A percentile compares a stretch with the other conserved stretches of the same genome.
phyloP scores from a whole-genome alignment of 140 eudicot species.

The Flaveria floridana region DNA sequence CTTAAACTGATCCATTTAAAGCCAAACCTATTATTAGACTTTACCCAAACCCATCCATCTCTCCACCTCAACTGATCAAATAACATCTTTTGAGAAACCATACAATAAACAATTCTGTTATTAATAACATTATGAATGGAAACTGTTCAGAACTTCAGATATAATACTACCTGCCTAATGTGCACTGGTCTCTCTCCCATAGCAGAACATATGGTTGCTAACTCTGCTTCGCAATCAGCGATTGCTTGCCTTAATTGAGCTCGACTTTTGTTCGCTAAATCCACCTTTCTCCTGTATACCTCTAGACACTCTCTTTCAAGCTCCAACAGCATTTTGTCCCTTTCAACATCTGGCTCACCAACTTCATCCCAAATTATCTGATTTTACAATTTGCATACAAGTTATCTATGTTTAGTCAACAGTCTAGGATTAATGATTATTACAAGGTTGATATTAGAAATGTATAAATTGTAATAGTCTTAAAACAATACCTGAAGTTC shows the following conservation, averaged over 20 bases:
- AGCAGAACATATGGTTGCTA: conserved; percentile 79
- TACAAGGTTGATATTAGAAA: not conserved
- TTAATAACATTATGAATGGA: not conserved
- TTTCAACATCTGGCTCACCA: conserved; percentile 87
- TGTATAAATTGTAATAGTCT: not conserved
- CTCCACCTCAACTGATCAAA: not conserved
- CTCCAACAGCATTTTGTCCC: conserved; percentile 78
- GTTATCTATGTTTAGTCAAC: not conserved
- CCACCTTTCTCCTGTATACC: conserved; percentile 82
- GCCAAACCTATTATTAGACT: not conserved
- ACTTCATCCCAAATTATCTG: conserved; percentile 96
- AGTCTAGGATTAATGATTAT: not conserved
- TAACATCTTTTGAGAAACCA: not conserved
- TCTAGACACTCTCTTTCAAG: conserved; percentile 85
- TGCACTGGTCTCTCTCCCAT: conserved; percentile 90
- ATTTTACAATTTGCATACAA: conserved; percentile 11
- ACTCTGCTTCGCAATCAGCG: conserved; percentile 91
- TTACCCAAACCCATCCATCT: not conserved
- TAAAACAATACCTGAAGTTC: conserved; percentile 73
- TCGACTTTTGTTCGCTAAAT: conserved; percentile 67
- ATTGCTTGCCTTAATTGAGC: conserved; percentile 80
- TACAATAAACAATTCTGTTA: not conserved
- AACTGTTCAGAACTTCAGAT: not conserved
- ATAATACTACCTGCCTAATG: conserved; percentile 68
- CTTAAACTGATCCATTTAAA: not conserved